Base-by-base conservation (phyloP, 306 rosid species). In the Delonix regia region DNA sequence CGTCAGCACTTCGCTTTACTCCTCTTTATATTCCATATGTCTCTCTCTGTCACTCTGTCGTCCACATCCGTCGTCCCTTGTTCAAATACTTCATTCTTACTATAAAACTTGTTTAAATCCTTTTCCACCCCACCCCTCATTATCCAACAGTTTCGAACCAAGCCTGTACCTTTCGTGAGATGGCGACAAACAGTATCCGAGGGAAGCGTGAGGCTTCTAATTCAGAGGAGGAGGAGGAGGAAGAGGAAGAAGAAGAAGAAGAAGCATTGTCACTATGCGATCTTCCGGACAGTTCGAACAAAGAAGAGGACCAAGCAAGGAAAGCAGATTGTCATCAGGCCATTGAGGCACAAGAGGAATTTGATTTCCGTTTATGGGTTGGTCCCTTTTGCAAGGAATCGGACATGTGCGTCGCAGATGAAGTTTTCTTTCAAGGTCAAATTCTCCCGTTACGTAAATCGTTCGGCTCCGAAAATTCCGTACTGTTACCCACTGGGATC, bases 361-460 rank as follows among this genome's bases (percentile, higher is more conserved):
- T 95, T 47, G 83, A 93, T 72, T 95, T 95, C 56, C 56, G 74
- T 11, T 78, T 88, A 7, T 69, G 80, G 78, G 78, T 73, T 51
- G 84, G 78, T 63, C 62, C 80, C 36, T 64, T 80, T 18, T 83
- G 77, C 42, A 34, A 79, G 9, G 86, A 74, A 9, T 71, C 86
- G 0, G 71, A 85, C 80, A 95, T 95, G 98, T 95, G 98, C 19
- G 82, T 77, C 0, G 99, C 99, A 0, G 99, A 95, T 39, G 96
- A 95, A 34, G 88, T 95, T 21, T 89, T 95, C 87, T 93, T 88
- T 57, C 78, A 79, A 65, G 99, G 99, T 10, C 91, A 89, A 77
- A 84, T 95, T 34, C 90, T 95, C 2, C 99, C 99, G 0, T 74
- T 85, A 4, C 92, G 88, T 4, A 86, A 97, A 0, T 82, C 82